These are phyloP conservation scores for Bipolaris sorokiniana DNA, from an alignment of 2,329 filamentous ascomycete species.

Conservation along the genomic window DNA sequence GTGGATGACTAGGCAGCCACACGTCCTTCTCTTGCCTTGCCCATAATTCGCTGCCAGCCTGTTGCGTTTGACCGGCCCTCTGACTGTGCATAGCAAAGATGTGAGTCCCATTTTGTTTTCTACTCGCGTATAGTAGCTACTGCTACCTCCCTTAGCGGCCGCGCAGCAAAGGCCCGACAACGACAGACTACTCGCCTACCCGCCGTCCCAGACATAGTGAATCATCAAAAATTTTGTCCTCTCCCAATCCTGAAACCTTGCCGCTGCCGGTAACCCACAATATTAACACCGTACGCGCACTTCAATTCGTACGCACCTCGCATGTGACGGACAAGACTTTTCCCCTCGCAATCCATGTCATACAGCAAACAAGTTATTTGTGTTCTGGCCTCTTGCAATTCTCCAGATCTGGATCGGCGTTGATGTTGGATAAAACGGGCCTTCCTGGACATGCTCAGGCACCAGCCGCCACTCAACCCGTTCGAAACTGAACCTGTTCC, in stretches of 20 bases:
- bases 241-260: slow-evolving; percentile 7
- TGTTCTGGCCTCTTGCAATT: slow-evolving; percentile 42
- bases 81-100: slow-evolving; percentile 20
- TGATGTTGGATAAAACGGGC: slow-evolving; percentile 69
- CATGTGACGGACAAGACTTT: slow-evolving; percentile 29
- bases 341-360: slow-evolving; percentile 20
- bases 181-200: slow-evolving; percentile 28
- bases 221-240: slow-evolving; percentile 7
- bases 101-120: slow-evolving; percentile 30
- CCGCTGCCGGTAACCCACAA: slow-evolving; percentile 27
- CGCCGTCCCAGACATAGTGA: slow-evolving; percentile 23
- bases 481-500: slow-evolving; percentile 46
- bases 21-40: slow-evolving; percentile 16
- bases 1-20: slow-evolving; percentile 21
- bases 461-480: slow-evolving; percentile 41
- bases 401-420: slow-evolving; percentile 65
- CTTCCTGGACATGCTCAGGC: slow-evolving; percentile 56
- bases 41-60: slow-evolving; percentile 24
- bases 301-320: slow-evolving; percentile 21
- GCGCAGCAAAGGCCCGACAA: slow-evolving; percentile 28
- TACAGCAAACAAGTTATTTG: slow-evolving; percentile 34
- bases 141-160: slow-evolving; percentile 21
- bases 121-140: slow-evolving; percentile 18
- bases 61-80: slow-evolving; percentile 13
- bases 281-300: slow-evolving; percentile 19